Base-by-base conservation (phyloP, 2,329 filamentous ascomycete genomes). In the Purpureocillium takamizusanense region DNA sequence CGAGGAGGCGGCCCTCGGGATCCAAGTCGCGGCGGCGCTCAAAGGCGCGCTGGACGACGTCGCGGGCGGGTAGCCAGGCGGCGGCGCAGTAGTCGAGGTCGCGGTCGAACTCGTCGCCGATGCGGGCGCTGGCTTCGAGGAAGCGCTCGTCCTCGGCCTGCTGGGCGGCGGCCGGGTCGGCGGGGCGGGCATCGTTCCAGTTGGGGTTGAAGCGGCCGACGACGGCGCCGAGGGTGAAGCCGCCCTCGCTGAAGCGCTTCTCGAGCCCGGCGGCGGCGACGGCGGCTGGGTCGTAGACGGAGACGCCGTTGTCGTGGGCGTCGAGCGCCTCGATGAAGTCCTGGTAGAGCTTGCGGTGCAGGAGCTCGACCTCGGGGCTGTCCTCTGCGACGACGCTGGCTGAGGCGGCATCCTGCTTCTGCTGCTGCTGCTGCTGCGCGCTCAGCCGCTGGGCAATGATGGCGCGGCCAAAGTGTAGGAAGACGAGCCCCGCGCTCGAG, bases 251-350 rank as follows among this genome's bases (percentile, higher is more conserved):
- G 67, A 94, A 95, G 50, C 81, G 81, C 70, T 89, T 92, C 61
- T 84, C 68, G 31, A 95, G 62, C 4, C 82, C 83, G 0, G 86
- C 84, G 23, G 78, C 72, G 23, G 76, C 63, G 14, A 95, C 58
- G 25, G 70, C 79, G 17, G 72, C 71, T 21, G 83, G 71, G 57
- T 95, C 86, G 65, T 94, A 94, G 42, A 72, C 74, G 18, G 81
- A 81, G 56, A 98, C 83, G 49, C 92, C 92, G 61, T 98, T 98
- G 71, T 98, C 92, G 64, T 98, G 90, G 41, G 89, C 92, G 63
- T 98, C 92, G 40, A 98, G 81, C 2, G 92, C 88, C 70, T 98
- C 92, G 58, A 98, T 74, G 61, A 97, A 95, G 62, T 83, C 83
- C 50, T 83, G 79, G 71, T 98, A 98, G 36, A 98, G 66, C 70